Base-by-base conservation (phyloP, 1,284 basidiomycete species). In the Melanopsichium pennsylvanicum region DNA sequence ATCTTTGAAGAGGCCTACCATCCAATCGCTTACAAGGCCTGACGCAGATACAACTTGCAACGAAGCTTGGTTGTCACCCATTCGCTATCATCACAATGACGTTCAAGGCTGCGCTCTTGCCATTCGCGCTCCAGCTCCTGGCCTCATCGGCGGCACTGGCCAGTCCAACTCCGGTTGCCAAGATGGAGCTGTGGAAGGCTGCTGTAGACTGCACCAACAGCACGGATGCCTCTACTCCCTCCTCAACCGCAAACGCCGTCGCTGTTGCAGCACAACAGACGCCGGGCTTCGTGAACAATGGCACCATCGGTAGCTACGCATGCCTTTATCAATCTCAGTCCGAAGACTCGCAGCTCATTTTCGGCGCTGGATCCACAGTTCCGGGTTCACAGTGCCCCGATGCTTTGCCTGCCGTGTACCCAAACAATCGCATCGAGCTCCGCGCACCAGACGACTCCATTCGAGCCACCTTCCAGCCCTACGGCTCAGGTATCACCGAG, bases 251-350 rank as follows among this genome's bases (percentile, higher is more conserved):
- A n/a, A n/a, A n/a, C 22, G 34, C 54, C 4, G 32, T 47, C n/a
- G 47, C 55, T 18, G 47, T 54, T 15, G 40, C 64, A 8, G 38
- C 58, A 8, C 34, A 39, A 25, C 47, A 58, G 33, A 75, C 69
- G 0, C 70, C 70, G 2, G 74, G 74, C 21, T 76, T 76, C 31
- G 74, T 74, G 51, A 71, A 71, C 58, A 74, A 75, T 29, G 70
- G 68, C 22, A 75, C 74, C 4, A 67, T 76, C 35, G 74, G 74
- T 21, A 68, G 64, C 49, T 68, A 62, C 49, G 33, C 66, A 15
- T 63, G 66, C 29, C 26, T 69, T 15, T 69, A 59, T 43, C 7
- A 29, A 12, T 63, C 60, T 21, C 60, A 63, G 37, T 35, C n/a
- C 12, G 59, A 63, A 16, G 55, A 51, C 29, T 54, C 54, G 15